Evolutionary conservation across 768 basidiomycete genomes (phyloP).

Genomic region (Jaapia argillacea): DNA sequence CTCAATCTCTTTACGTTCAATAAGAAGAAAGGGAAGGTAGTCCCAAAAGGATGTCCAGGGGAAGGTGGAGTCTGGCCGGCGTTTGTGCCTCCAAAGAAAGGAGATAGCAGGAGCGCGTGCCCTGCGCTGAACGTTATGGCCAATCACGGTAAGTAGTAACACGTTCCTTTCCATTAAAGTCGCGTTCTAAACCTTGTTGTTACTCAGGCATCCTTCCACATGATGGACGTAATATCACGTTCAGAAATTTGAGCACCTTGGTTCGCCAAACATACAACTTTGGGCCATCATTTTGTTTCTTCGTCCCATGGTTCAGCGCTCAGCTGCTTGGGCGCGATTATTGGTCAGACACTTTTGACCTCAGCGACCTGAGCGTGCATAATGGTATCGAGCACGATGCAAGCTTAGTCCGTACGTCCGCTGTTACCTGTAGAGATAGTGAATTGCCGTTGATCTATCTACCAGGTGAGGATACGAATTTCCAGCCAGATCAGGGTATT

Average conservation of each 20-base stretch:
- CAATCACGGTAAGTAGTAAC: constrained; percentile 53
- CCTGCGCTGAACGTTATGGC: constrained; percentile 76
- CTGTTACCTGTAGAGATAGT: neutral
- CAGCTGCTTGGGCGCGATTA: constrained; percentile 47
- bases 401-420: constrained; percentile 43
- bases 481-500: constrained; percentile 42
- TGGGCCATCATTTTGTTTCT: constrained; percentile 53
- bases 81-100: constrained; percentile 42
- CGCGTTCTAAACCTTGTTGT: neutral
- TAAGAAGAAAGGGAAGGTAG: constrained; percentile 42
- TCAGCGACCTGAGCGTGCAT: constrained; percentile 60
- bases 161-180: neutral
- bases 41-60: constrained; percentile 44
- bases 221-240: constrained; percentile 63
- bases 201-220: constrained; percentile 34
- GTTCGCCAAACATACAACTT: constrained; percentile 62
- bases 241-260: constrained; percentile 30
- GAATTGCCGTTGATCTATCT: neutral
- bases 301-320: constrained; percentile 54
- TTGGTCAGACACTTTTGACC: constrained; percentile 45
- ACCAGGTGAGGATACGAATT: constrained; percentile 42
- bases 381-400: constrained; percentile 71
- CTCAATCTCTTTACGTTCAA: constrained; percentile 42
- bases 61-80: constrained; percentile 61
- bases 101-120: constrained; percentile 65